Evolutionary conservation across 2,329 filamentous ascomycete genomes (phyloP), one percentile per base, ranked within the genome.

Genomic region (Torrubiella hemipterigena): DNA sequence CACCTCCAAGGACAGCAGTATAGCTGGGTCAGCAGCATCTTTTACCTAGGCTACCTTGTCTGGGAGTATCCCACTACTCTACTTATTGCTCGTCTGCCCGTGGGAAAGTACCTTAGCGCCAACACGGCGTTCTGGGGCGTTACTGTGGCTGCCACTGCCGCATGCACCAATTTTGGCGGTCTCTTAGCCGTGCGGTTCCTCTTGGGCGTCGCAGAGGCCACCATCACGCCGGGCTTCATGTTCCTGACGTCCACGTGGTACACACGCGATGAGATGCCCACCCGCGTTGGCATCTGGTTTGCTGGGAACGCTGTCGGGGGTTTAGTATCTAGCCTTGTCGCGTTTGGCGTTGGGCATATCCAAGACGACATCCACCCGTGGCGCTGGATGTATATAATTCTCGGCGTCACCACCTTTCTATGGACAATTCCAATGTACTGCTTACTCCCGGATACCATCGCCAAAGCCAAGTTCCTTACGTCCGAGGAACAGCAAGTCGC

Each of bases 351-450:
- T 7, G 72, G 71, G 0, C 69, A 76, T 37, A 56, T 73, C 25
- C 41, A 58, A 12, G 51, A 61, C 29, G 36, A 46, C 10, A 43
- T 73, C 12, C 55, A 52, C 13, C 61, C 65, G 4, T 74, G 69
- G 69, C 57, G 61, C 30, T 71, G 65, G 63, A 67, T 76, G 61
- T 75, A 69, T 44, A 66, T 69, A 36, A 54, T 73, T 17, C 55
- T 73, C 2, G 70, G 71, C 1, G 35, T 57, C 0, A 43, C 50
- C 1, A 75, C 69, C 0, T 64, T 69, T 31, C 39, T 69, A 4
- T 67, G 68, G 62, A 60, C 58, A 1, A 52, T 69, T 3, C 52
- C 61, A 2, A 41, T 74, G 27, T 59, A 63, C 36, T 39, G 59
- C 16, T 44, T 65, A 6, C 59, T 75, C 3, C 71, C 70, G 0